A percentile compares a stretch with the other conserved stretches of the same genome.
phyloP scores from a whole-genome alignment of 306 rosid species.

The Sindora glabra region DNA sequence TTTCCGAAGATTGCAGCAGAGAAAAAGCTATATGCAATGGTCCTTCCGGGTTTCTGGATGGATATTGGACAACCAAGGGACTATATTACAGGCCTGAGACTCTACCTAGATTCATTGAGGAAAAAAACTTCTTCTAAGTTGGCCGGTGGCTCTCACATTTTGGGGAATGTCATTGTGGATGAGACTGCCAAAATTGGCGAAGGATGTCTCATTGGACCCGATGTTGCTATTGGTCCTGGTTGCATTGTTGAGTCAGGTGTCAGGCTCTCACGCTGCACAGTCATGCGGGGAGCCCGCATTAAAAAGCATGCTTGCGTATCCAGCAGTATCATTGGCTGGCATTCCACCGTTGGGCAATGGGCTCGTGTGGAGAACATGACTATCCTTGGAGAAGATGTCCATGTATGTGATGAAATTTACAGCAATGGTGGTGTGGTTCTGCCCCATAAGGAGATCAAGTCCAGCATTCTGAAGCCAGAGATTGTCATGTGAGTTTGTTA shows the following conservation, averaged over 20 bases:
- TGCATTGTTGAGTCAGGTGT: constrained; percentile 86
- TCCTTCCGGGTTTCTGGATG: constrained; percentile 68
- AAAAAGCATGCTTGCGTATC: constrained; percentile 89
- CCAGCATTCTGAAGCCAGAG: constrained; percentile 95
- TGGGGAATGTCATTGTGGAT: constrained; percentile 87
- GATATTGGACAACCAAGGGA: constrained; percentile 67
- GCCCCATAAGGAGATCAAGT: constrained; percentile 96
- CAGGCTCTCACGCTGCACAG: constrained; percentile 85
- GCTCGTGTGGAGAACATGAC: constrained; percentile 97
- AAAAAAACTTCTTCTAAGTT: constrained; percentile 66
- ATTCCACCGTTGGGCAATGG: constrained; percentile 96
- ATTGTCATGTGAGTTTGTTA: constrained; percentile 97
- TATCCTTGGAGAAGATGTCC: constrained; percentile 94
- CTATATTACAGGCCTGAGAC: constrained; percentile 53
- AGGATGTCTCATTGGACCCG: constrained; percentile 98
- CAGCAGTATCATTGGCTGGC: constrained; percentile 95
- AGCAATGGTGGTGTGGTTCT: constrained; percentile 92
- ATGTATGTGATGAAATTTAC: constrained; percentile 84
- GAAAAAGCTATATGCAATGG: constrained; percentile 58
- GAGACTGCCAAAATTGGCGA: constrained; percentile 86
- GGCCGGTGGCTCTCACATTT: constrained; percentile 65
- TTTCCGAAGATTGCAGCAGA: constrained; percentile 54
- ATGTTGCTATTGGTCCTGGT: constrained; percentile 95
- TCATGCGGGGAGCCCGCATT: constrained; percentile 87
- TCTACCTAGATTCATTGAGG: constrained; percentile 74